Conservation (phyloP, 1,284 basidiomycete species). For the Malassezia dermatis region DNA sequence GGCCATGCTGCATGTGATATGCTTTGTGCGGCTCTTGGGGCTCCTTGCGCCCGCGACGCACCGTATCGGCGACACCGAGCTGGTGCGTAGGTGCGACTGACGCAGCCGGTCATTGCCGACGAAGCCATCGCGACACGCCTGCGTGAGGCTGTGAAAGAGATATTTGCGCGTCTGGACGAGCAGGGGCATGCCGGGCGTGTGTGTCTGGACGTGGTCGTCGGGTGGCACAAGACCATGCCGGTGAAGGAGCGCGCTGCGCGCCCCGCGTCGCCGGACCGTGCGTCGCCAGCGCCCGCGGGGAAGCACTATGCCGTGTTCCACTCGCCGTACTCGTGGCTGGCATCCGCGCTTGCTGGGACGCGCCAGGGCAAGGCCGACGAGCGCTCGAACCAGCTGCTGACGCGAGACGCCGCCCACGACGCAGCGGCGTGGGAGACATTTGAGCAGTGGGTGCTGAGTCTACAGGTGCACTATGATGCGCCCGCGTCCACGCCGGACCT, state of each 20-base stretch:
- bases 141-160: neutral
- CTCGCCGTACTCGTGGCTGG: constrained; percentile 17
- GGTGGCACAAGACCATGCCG: constrained; percentile 6
- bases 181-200: neutral
- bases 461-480: constrained; percentile 7
- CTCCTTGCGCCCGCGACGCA: constrained; percentile 1
- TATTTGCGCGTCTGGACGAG: constrained; percentile 1
- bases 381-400: neutral
- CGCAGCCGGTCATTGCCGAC: constrained; percentile 10
- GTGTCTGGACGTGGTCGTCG: constrained; percentile 6
- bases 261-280: neutral
- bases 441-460: constrained; percentile 13
- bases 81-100: constrained; percentile 2
- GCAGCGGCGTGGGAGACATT: neutral
- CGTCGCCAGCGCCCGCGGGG: neutral
- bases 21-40: constrained; percentile 13
- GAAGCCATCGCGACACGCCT: neutral
- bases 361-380: neutral
- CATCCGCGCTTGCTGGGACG: constrained; percentile 8
- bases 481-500: neutral
- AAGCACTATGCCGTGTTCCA: constrained; percentile 11
- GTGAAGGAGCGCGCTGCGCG: neutral
- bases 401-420: neutral
- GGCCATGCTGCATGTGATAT: constrained; percentile 12
- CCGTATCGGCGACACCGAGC: neutral